Evolutionary conservation across 192 early-diverging fungal species (phyloP).

Genomic region (Cladochytrium replicatum): DNA sequence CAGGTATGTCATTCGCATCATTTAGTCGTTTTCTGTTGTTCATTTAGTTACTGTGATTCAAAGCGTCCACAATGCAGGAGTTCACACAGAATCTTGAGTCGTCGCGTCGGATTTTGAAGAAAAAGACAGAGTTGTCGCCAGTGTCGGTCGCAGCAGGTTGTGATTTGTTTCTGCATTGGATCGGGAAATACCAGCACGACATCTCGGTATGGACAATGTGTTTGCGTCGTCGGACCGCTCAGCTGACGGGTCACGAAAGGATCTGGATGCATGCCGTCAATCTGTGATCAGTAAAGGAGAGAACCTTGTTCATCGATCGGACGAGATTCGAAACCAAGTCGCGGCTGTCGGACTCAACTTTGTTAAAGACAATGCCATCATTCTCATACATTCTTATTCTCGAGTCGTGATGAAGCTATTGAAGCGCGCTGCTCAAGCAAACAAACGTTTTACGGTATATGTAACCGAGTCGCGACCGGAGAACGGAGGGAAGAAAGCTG

Average conservation of each 20-base stretch:
- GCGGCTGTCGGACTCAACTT: slow-evolving; percentile 71
- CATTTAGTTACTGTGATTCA: too few relatives aligned
- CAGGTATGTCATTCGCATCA: too few relatives aligned
- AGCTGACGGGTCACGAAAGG: too few relatives aligned
- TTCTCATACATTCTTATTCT: slow-evolving; percentile 95
- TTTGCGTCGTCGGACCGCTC: neutral
- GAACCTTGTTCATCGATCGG: slow-evolving; percentile 64
- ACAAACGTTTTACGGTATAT: slow-evolving; percentile 86
- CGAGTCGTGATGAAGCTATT: slow-evolving; percentile 84
- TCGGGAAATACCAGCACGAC: slow-evolving; percentile 49
- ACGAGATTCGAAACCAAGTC: slow-evolving; percentile 59
- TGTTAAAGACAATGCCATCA: slow-evolving; percentile 65
- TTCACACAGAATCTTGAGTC: slow-evolving; percentile 68
- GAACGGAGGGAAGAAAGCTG: slow-evolving; percentile 52
- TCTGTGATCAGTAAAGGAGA: slow-evolving; percentile 56
- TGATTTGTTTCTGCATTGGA: slow-evolving; percentile 70
- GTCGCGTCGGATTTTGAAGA: slow-evolving; percentile 53
- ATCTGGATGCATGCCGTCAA: slow-evolving; percentile 33
- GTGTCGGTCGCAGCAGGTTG: slow-evolving; percentile 82
- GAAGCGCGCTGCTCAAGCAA: slow-evolving; percentile 55
- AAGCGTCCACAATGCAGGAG: slow-evolving; percentile 82
- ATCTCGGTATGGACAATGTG: slow-evolving; percentile 35
- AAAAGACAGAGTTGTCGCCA: slow-evolving; percentile 50
- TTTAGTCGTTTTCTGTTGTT: too few relatives aligned
- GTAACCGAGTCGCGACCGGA: slow-evolving; percentile 84